Evolutionary conservation across 495 filamentous ascomycete species (phyloP).

Genomic region (Aspergillus biplanus): DNA sequence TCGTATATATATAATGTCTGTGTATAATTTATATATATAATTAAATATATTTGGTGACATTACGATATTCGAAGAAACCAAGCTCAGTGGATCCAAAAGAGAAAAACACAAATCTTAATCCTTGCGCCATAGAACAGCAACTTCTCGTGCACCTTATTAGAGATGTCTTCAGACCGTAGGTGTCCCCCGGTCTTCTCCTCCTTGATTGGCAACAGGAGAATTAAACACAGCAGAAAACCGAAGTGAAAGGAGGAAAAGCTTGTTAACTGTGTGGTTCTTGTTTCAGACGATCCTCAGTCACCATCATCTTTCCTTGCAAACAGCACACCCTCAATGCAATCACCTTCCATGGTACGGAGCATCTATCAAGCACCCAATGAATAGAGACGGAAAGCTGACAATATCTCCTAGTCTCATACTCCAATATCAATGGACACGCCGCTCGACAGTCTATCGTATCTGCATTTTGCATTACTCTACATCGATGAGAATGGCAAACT

Average conservation of each 20-base stretch:
- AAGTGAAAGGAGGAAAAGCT: background rate
- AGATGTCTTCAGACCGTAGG: constrained; percentile 19
- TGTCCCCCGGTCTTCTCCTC: constrained; percentile 6
- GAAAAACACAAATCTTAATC: constrained; percentile 1
- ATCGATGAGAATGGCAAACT: constrained; percentile 42
- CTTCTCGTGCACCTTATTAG: constrained; percentile 19
- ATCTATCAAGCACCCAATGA: background rate
- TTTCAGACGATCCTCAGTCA: constrained; percentile 17
- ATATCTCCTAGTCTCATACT: constrained; percentile 25
- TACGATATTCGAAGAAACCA: background rate
- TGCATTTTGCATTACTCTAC: constrained; percentile 46
- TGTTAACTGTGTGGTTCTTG: constrained; percentile 2
- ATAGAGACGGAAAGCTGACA: constrained; percentile 1
- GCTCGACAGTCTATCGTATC: constrained; percentile 27
- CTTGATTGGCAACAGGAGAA: constrained; percentile 22
- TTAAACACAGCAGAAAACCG: constrained; percentile 7
- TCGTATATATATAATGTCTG: background rate
- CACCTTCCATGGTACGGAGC: constrained; percentile 13
- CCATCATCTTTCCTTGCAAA: constrained; percentile 2
- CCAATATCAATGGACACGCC: constrained; percentile 34
- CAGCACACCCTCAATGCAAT: background rate
- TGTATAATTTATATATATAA: background rate
- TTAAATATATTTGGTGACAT: background rate
- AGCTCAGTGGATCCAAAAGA: constrained; percentile 19
- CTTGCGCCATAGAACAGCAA: constrained; percentile 2